A percentile compares a stretch with the other conserved stretches of the same genome.
Evolutionary conservation across 2,329 filamentous ascomycete species (phyloP).

Genomic region (Lecanosticta acicola): DNA sequence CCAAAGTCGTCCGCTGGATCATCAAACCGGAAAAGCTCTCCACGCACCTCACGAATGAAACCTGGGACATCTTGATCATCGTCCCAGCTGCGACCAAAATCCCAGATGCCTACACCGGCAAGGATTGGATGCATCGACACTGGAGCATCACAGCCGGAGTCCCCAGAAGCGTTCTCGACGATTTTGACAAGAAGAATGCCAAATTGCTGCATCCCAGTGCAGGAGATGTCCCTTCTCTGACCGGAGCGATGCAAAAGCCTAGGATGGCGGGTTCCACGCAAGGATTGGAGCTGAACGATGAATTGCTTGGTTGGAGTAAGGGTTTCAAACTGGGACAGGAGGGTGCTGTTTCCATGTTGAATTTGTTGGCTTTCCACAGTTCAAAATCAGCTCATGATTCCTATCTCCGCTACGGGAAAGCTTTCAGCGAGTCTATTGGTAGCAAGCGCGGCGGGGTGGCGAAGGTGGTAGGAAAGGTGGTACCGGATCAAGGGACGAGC

Average conservation of each 20-base stretch:
- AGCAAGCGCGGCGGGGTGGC: conserved; percentile 50
- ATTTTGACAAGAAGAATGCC: conserved; percentile 33
- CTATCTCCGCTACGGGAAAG: conserved; percentile 56
- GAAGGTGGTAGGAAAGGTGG: conserved; percentile 57
- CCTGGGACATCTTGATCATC: conserved; percentile 48
- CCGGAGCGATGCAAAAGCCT: conserved; percentile 28
- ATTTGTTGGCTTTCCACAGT: conserved; percentile 54
- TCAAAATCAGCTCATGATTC: conserved; percentile 44
- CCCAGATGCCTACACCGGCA: conserved; percentile 18
- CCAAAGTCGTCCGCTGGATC: conserved; percentile 46
- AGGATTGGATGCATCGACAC: conserved; percentile 25
- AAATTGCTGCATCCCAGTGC: conserved; percentile 35
- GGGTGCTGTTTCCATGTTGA: conserved; percentile 57
- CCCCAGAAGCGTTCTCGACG: conserved; percentile 39
- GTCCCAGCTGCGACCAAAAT: conserved; percentile 28
- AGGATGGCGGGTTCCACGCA: conserved; percentile 38
- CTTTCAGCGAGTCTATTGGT: conserved; percentile 47
- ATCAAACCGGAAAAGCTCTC: conserved; percentile 44
- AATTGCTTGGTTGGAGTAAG: conserved; percentile 49
- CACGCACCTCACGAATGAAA: conserved; percentile 37
- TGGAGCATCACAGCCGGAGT: conserved; percentile 39
- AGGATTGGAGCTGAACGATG: conserved; percentile 50
- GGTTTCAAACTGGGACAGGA: conserved; percentile 30
- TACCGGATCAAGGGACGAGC: conserved; percentile 31
- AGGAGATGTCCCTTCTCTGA: conserved; percentile 34